Conservation (phyloP, 495 filamentous ascomycete genomes). For the Patellaria atrata region DNA sequence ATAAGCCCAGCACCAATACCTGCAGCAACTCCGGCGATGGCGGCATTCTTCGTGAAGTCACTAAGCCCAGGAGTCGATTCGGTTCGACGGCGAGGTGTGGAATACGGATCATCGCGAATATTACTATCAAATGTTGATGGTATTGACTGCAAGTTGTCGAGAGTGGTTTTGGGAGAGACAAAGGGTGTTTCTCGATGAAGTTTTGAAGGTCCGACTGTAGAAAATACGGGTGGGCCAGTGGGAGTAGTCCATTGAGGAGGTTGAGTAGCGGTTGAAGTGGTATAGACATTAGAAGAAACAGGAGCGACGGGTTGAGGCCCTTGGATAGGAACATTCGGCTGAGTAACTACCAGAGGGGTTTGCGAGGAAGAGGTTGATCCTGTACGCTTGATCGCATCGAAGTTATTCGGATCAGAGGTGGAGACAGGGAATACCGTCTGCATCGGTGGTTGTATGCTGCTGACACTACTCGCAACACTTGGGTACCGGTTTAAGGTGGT, state of each 20-base stretch:
- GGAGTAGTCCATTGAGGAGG: constrained; percentile 19
- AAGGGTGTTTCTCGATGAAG: constrained; percentile 2
- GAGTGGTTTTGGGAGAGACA: neutral
- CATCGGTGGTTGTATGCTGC: constrained; percentile 17
- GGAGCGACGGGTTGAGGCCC: constrained; percentile 28
- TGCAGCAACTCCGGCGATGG: constrained; percentile 21
- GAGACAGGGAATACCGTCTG: constrained; percentile 19
- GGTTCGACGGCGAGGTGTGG: constrained; percentile 11
- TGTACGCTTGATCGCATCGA: constrained; percentile 15
- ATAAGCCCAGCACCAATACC: constrained; percentile 17
- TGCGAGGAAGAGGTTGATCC: constrained; percentile 11
- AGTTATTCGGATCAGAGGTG: constrained; percentile 13
- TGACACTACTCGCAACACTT: constrained; percentile 12
- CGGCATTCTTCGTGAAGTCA: constrained; percentile 19
- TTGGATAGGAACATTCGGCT: constrained; percentile 25
- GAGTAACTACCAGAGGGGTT: constrained; percentile 9
- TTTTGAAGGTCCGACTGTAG: constrained; percentile 6
- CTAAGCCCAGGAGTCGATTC: constrained; percentile 15
- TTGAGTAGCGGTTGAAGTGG: constrained; percentile 9
- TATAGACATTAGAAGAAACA: constrained; percentile 19
- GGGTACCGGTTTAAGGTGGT: constrained; percentile 8
- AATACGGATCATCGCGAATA: no score
- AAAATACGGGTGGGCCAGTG: constrained; percentile 22
- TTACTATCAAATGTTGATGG: constrained; percentile 4
- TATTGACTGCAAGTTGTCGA: constrained; percentile 1